These are phyloP conservation scores for Domatiomyces catenatus DNA, from an alignment of 2,329 filamentous ascomycete species.

Conservation along the genomic window DNA sequence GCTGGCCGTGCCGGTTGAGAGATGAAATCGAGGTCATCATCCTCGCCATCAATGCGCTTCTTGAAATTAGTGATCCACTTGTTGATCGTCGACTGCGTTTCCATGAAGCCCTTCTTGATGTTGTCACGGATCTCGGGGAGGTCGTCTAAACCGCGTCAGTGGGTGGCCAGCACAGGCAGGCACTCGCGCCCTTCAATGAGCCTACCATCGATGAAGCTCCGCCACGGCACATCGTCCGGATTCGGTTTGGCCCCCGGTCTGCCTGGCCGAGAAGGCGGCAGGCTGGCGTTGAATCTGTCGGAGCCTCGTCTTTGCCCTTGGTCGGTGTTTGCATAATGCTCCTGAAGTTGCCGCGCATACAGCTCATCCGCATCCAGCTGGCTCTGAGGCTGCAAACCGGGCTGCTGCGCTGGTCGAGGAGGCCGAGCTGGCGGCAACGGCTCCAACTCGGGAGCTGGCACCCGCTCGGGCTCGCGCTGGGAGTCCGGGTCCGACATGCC, in stretches of 20 bases:
- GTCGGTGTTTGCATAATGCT: conserved; percentile 55
- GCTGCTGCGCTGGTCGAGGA: conserved; percentile 55
- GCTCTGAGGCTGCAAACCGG: conserved; percentile 31
- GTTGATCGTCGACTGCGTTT: conserved; percentile 88
- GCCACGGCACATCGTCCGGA: conserved; percentile 37
- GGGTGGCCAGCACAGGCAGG: conserved; percentile 3
- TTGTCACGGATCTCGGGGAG: conserved; percentile 86
- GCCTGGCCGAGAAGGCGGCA: conserved; percentile 18
- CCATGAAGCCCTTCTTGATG: conserved; percentile 80
- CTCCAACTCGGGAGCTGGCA: neutral
- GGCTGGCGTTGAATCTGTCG: conserved; percentile 19
- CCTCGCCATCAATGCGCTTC: conserved; percentile 85
- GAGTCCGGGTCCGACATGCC: conserved; percentile 67
- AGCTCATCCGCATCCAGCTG: conserved; percentile 84
- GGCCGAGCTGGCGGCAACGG: conserved; percentile 54
- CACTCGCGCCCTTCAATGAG: neutral
- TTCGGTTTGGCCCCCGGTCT: conserved; percentile 25
- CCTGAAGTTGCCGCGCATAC: conserved; percentile 81
- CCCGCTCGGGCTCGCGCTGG: conserved; percentile 34
- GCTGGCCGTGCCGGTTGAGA: conserved; percentile 20
- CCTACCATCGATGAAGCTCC: conserved; percentile 70
- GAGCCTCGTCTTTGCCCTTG: conserved; percentile 16
- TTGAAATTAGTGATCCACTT: conserved; percentile 80
- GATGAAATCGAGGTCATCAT: conserved; percentile 48
- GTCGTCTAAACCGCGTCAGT: conserved; percentile 46